Conservation (phyloP, 2,329 filamentous ascomycete species). For the Penicillium hordei region DNA sequence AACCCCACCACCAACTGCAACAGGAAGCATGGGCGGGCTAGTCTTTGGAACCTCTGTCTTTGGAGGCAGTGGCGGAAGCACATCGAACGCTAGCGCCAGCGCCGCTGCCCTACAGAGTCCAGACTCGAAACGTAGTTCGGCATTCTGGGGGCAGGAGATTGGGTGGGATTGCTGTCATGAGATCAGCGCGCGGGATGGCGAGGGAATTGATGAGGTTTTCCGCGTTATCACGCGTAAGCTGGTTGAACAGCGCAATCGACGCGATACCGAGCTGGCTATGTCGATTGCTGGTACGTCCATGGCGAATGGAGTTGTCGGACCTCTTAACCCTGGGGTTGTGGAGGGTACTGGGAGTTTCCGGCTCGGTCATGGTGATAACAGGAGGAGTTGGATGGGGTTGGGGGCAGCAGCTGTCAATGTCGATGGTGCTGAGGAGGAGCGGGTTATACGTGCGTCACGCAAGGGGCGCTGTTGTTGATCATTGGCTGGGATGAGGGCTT, state of each 20-base stretch:
- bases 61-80: conserved; percentile 25
- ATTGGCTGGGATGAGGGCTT: not conserved
- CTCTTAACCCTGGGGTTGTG: conserved; percentile 50
- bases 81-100: conserved; percentile 27
- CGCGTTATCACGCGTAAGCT: conserved; percentile 82
- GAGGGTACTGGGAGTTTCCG: conserved; percentile 60
- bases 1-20: conserved; percentile 66
- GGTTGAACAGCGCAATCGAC: conserved; percentile 66
- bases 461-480: conserved; percentile 46
- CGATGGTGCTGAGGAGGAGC: conserved; percentile 31
- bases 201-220: conserved; percentile 96
- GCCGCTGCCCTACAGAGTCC: conserved; percentile 31
- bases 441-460: conserved; percentile 33
- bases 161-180: conserved; percentile 98
- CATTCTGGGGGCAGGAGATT: conserved; percentile 80
- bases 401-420: conserved; percentile 41
- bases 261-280: conserved; percentile 50
- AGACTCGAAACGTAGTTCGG: conserved; percentile 49
- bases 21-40: conserved; percentile 25
- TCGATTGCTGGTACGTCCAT: conserved; percentile 49
- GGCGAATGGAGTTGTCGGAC: conserved; percentile 35
- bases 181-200: conserved; percentile 88
- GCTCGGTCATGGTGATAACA: conserved; percentile 59
- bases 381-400: conserved; percentile 66
- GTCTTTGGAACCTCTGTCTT: conserved; percentile 18